These are phyloP conservation scores for Aspergillus transmontanensis DNA, from an alignment of 2,329 filamentous ascomycete genomes.

Conservation along the genomic window DNA sequence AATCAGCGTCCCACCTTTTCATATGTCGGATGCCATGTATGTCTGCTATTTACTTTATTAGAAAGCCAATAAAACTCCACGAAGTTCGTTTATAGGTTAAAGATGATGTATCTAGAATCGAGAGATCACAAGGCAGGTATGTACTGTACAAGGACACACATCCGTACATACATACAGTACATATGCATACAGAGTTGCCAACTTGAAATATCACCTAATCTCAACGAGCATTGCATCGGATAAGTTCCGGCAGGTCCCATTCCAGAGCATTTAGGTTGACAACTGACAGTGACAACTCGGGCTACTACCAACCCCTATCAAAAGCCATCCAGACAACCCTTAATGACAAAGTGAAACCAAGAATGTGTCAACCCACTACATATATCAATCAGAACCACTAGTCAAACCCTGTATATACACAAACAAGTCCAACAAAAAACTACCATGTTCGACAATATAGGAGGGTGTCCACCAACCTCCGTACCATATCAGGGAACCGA, in stretches of 20 bases:
- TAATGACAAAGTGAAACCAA: too few species aligned
- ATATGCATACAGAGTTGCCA: background rate
- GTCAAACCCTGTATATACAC: too few species aligned
- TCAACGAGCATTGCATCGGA: background rate
- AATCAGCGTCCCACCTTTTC: background rate
- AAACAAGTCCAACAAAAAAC: too few species aligned
- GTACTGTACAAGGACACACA: background rate
- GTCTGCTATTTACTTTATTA: background rate
- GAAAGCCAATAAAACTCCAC: too few species aligned
- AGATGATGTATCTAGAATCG: background rate
- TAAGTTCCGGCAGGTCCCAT: background rate
- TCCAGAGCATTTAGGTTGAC: background rate
- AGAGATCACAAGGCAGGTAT: background rate
- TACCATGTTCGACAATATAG: too few species aligned
- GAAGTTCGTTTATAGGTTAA: too few species aligned
- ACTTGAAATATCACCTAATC: background rate
- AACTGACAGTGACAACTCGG: background rate
- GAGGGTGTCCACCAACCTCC: background rate
- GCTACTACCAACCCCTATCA: too few species aligned
- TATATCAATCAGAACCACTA: too few species aligned
- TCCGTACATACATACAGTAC: background rate
- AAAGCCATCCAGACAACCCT: too few species aligned
- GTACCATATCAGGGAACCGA: background rate
- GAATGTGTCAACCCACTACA: too few species aligned
- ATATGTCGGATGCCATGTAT: background rate